A percentile compares a stretch with the other conserved stretches of the same genome.
Conservation (phyloP, 371 early-diverging fungal genomes). For the Syncephalastrum sp. region DNA sequence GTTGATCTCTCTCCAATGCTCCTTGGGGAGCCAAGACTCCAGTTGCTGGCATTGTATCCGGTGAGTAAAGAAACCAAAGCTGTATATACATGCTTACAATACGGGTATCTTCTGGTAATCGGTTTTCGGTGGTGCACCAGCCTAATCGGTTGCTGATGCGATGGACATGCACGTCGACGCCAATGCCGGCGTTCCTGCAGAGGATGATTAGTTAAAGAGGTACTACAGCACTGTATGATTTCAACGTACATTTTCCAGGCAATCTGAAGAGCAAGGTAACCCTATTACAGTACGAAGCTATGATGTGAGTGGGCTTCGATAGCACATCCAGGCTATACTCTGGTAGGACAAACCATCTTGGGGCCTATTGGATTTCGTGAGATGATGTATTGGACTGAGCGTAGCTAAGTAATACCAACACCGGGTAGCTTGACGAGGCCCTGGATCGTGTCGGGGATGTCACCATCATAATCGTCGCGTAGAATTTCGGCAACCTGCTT, state of each 20-base stretch:
- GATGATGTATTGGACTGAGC: not conserved
- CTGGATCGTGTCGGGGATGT: slow-evolving; percentile 85
- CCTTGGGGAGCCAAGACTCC: slow-evolving; percentile 84
- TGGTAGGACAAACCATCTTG: slow-evolving; percentile 73
- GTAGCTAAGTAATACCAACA: slow-evolving; percentile 51
- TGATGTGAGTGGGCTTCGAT: slow-evolving; percentile 1
- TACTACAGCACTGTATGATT: not conserved
- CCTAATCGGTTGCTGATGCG: slow-evolving; percentile 91
- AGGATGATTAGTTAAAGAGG: not conserved
- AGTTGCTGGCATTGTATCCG: slow-evolving; percentile 46
- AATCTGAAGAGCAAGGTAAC: slow-evolving; percentile 78
- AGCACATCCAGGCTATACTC: too few relatives aligned
- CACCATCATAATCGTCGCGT: slow-evolving; percentile 71
- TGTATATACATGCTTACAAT: slow-evolving; percentile 36
- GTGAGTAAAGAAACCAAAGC: slow-evolving; percentile 1
- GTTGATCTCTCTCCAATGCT: slow-evolving; percentile 91
- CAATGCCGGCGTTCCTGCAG: slow-evolving; percentile 83
- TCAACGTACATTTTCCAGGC: slow-evolving; percentile 77
- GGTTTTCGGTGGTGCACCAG: slow-evolving; percentile 76
- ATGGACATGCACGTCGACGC: slow-evolving; percentile 99
- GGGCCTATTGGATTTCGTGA: slow-evolving; percentile 58
- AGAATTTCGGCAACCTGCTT: slow-evolving; percentile 76
- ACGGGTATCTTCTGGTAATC: slow-evolving; percentile 82
- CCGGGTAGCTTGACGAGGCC: slow-evolving; percentile 86
- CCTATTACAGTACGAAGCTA: slow-evolving; percentile 34